A percentile compares a stretch with the other conserved stretches of the same genome.
These are phyloP conservation scores for Bremia lactucae DNA, from an alignment of 352 stramenopile species.

Conservation along the genomic window DNA sequence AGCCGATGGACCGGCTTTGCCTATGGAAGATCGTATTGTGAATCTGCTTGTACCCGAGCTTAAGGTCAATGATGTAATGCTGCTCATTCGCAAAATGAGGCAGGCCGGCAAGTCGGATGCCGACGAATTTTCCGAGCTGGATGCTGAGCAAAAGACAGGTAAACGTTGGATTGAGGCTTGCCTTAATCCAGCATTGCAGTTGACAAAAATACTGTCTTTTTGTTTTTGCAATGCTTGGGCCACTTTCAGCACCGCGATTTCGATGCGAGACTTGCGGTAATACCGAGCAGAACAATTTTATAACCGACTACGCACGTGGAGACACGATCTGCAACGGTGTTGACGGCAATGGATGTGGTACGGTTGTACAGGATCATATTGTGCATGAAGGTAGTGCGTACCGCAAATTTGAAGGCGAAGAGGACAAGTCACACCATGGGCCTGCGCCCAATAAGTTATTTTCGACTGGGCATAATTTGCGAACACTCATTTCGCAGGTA, in stretches of 20 bases:
- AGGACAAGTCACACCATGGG: conserved; percentile 94
- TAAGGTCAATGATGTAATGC: conserved; percentile 82
- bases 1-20: conserved; percentile 41
- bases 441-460: conserved; percentile 92
- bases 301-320: conserved; percentile 80
- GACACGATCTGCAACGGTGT: conserved; percentile 84
- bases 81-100: conserved; percentile 86
- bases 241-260: conserved; percentile 54
- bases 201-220: conserved; percentile 3
- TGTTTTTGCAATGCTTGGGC: not conserved
- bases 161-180: conserved; percentile 3
- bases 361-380: conserved; percentile 90
- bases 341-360: conserved; percentile 86
- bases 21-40: conserved; percentile 83
- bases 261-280: conserved; percentile 82
- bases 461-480: conserved; percentile 91
- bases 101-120: conserved; percentile 82
- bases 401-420: conserved; percentile 95
- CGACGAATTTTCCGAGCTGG: conserved; percentile 79
- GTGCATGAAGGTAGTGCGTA: conserved; percentile 94
- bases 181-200: not conserved
- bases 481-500: conserved; percentile 88
- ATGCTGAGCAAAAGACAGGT: conserved; percentile 81
- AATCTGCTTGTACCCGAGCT: conserved; percentile 78
- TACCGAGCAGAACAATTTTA: conserved; percentile 85